Base-by-base conservation (phyloP, 768 basidiomycete species). In the Tylopilus cervinicoccineus region DNA sequence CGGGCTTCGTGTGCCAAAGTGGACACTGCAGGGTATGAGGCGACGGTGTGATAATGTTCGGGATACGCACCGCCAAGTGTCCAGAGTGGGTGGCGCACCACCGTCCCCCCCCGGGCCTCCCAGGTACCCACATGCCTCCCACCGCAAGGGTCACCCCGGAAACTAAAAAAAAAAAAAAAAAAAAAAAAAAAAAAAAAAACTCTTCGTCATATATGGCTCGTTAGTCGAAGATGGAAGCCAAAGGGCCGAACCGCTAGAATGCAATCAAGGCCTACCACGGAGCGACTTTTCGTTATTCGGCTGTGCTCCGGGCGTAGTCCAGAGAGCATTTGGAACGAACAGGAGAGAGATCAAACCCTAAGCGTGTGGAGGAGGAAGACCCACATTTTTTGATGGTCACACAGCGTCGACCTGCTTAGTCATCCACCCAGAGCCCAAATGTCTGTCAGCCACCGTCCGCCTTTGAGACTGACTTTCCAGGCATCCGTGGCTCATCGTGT, bases 381-480 rank as follows among this genome's bases (percentile, higher is more conserved):
- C 27, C 42, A 12, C 38, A 6, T 11, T 29, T 29, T n/a, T 31
- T 37, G 51, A 51, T 34, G 12, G 32, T 37, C 43, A 38, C 43
- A 33, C 24, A 29, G 23, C 19, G 31, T 26, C 19, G 44, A 20
- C 42, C 19, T 29, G 56, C 61, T 62, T 61, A 64, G 61, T 64
- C 61, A 62, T 47, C 32, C 0, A 17, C 24, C 31, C 17, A 43
- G 33, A n/a, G n/a, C n/a, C n/a, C n/a, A n/a, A n/a, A n/a, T n/a
- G 6, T 38, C 17, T 46, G 39, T 41, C 38, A 13, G 28, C 26
- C 38, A 42, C 10, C 28, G 20, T 24, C 52, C 26, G n/a, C n/a
- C n/a, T n/a, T 60, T 52, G 28, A 58, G 12, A 24, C 7, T 52
- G 46, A 60, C 60, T 48, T 63, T 60, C 48, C n/a, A 20, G 52